Evolutionary conservation across 805 yeast genomes (phyloP).

Genomic region (Yamadazyma kitorensis): DNA sequence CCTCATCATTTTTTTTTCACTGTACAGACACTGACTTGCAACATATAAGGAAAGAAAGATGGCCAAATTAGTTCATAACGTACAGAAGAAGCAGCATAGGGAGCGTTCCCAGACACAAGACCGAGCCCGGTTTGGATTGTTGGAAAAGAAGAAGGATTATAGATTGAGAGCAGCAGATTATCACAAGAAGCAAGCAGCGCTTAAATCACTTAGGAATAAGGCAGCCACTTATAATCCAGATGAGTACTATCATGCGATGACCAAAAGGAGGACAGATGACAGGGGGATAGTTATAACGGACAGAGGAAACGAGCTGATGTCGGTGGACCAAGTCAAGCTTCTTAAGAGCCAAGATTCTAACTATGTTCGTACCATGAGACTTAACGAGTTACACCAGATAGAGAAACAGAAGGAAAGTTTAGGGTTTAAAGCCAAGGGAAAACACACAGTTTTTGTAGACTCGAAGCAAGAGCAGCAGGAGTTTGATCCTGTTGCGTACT

Average conservation of each 20-base stretch:
- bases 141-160: conserved; percentile 78
- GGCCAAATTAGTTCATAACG: conserved; percentile 82
- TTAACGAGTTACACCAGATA: conserved; percentile 64
- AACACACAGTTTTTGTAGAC: conserved; percentile 86
- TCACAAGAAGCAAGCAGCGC: conserved; percentile 57
- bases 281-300: conserved; percentile 68
- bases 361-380: conserved; percentile 74
- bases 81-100: conserved; percentile 93
- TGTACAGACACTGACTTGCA: too few relatives aligned
- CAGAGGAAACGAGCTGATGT: conserved; percentile 58
- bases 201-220: conserved; percentile 71
- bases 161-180: conserved; percentile 52
- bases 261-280: conserved; percentile 60
- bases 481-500: conserved; percentile 64
- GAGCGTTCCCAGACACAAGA: conserved; percentile 86
- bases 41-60: conserved; percentile 39
- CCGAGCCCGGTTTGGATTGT: conserved; percentile 73
- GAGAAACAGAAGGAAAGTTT: conserved; percentile 51
- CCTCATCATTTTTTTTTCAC: too few relatives aligned
- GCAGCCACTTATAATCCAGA: conserved; percentile 82
- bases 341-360: conserved; percentile 89
- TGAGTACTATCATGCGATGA: conserved; percentile 96
- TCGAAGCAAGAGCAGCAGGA: conserved; percentile 48
- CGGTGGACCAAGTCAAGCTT: conserved; percentile 74
- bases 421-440: conserved; percentile 57